Evolutionary conservation across 805 yeast genomes (phyloP).

Genomic region (Hanseniaspora singularis): DNA sequence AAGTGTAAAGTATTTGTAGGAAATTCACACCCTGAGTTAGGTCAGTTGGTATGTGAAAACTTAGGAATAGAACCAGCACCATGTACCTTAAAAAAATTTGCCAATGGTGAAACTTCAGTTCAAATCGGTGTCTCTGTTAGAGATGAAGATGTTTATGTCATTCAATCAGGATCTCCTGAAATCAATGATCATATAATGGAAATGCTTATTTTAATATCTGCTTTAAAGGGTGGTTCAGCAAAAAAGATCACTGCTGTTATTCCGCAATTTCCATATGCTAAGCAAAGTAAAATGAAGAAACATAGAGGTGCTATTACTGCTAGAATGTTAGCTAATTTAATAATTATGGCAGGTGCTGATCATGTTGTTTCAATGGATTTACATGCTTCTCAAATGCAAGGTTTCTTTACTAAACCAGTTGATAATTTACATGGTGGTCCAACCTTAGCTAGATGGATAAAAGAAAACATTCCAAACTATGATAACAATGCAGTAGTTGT

Average conservation of each 20-base stretch:
- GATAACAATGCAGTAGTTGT: slow-evolving; percentile 77
- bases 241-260: slow-evolving; percentile 88
- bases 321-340: slow-evolving; percentile 87
- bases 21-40: slow-evolving; percentile 89
- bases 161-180: slow-evolving; percentile 81
- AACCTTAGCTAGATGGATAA: slow-evolving; percentile 89
- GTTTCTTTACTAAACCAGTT: slow-evolving; percentile 92
- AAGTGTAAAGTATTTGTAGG: slow-evolving; percentile 96
- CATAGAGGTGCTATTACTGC: slow-evolving; percentile 99
- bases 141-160: slow-evolving; percentile 91
- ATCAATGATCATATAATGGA: slow-evolving; percentile 94
- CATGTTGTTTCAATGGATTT: slow-evolving; percentile 96
- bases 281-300: slow-evolving; percentile 96
- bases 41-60: slow-evolving; percentile 76
- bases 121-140: slow-evolving; percentile 90
- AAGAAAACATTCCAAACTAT: slow-evolving; percentile 76
- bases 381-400: slow-evolving; percentile 97
- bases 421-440: slow-evolving; percentile 96
- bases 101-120: slow-evolving; percentile 95
- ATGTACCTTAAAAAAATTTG: slow-evolving; percentile 77
- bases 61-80: slow-evolving; percentile 92
- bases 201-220: slow-evolving; percentile 78
- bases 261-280: slow-evolving; percentile 95
- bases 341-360: slow-evolving; percentile 98
- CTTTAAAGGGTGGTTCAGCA: slow-evolving; percentile 98